A percentile compares a stretch with the other conserved stretches of the same genome.
Conservation (phyloP, 129 eudicot genomes). For the Rutidosis leptorrhynchoides region DNA sequence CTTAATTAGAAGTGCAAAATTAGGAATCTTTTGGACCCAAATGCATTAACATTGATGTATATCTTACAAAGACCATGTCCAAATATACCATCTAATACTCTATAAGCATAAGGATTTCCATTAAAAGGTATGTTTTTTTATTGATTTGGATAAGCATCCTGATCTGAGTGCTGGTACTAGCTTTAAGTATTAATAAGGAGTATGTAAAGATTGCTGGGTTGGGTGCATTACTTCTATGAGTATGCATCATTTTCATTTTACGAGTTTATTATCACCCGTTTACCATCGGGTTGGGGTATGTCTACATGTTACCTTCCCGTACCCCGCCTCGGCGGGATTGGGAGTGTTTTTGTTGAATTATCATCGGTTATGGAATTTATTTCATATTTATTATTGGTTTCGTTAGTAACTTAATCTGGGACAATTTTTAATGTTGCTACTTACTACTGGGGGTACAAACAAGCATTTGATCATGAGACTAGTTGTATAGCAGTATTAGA, state of each 20-base stretch:
- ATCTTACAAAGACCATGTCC: background rate
- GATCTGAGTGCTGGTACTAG: constrained; percentile 12
- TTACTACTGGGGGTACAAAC: constrained; percentile 1
- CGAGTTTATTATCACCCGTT: constrained; percentile 19
- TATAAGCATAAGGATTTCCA: too few relatives aligned
- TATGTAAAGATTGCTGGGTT: constrained; percentile 23
- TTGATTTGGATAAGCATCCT: too few relatives aligned
- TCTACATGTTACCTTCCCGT: too few relatives aligned
- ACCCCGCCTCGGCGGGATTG: too few relatives aligned
- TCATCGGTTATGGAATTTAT: too few relatives aligned
- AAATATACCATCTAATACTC: constrained; percentile 25
- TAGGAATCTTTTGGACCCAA: background rate
- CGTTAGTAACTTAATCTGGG: background rate
- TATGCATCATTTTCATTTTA: constrained; percentile 27
- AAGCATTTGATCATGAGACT: background rate
- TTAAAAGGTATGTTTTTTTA: too few relatives aligned
- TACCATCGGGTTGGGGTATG: too few relatives aligned
- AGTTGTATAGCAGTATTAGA: background rate
- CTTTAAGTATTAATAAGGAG: constrained; percentile 22
- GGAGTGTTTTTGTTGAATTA: too few relatives aligned
- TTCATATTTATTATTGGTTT: too few relatives aligned
- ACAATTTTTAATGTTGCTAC: background rate
- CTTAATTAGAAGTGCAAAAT: background rate
- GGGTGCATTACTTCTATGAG: constrained; percentile 30
- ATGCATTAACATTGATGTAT: background rate